Evolutionary conservation across 2,329 filamentous ascomycete species (phyloP).

Genomic region (Paracamarosporium sp.): DNA sequence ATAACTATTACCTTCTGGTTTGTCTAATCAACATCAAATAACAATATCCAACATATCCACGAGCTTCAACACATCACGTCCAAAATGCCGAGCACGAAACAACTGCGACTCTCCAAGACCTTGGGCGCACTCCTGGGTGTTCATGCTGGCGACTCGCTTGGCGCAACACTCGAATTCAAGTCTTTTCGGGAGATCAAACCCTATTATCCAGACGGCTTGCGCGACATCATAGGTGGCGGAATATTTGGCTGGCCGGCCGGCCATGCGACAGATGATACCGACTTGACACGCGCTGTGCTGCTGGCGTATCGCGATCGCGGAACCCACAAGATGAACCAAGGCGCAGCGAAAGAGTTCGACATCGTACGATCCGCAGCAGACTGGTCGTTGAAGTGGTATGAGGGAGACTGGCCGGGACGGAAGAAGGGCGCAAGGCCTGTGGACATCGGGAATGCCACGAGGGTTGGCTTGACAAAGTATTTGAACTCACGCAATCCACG

Average conservation of each 20-base stretch:
- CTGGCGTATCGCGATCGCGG: conserved; percentile 51
- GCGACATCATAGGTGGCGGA: conserved; percentile 55
- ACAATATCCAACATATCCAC: not conserved
- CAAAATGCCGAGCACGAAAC: not conserved
- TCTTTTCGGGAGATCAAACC: conserved; percentile 42
- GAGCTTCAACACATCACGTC: conserved; percentile 1
- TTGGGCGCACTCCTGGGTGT: conserved; percentile 56
- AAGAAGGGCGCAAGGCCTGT: conserved; percentile 36
- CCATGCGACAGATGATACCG: conserved; percentile 58
- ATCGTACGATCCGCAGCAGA: conserved; percentile 46
- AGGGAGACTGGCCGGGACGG: conserved; percentile 54
- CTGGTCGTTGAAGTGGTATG: conserved; percentile 52
- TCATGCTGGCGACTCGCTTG: conserved; percentile 57
- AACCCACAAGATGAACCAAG: not conserved
- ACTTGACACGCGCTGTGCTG: conserved; percentile 55
- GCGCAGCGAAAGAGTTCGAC: conserved; percentile 24
- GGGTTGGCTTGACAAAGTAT: conserved; percentile 41
- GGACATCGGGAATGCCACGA: conserved; percentile 54
- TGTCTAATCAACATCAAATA: not conserved
- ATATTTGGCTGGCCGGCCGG: conserved; percentile 52
- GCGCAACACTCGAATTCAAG: conserved; percentile 55
- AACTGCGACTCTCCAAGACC: conserved; percentile 37
- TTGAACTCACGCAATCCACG: conserved; percentile 33
- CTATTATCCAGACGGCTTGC: conserved; percentile 47
- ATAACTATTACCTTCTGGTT: too few relatives aligned